Evolutionary conservation across 148 eudicot species (phyloP), one percentile per base, ranked within the genome.

Genomic region (Talinum fruticosum): DNA sequence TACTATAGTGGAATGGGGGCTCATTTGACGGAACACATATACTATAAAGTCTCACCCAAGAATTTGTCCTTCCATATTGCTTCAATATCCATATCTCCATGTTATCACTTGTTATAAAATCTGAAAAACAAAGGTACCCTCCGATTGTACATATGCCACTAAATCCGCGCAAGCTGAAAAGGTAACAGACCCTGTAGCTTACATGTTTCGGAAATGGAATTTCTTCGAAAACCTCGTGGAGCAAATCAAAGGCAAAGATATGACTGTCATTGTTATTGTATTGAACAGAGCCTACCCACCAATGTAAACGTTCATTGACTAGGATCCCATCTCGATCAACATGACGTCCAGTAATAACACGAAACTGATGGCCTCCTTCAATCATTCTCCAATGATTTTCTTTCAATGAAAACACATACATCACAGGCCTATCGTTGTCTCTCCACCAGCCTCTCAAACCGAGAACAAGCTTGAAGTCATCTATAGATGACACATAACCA

Each of bases 251-350:
- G 33, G 70, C 70, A 18, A 66, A 66, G 16, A 66, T 34, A 16
- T 24, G 41, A 16, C 70, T 12, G 33, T 66, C 24, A 8, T 66
- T 2, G 24, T 18, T 1, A 19, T 36, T 66, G 19, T 36, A 23
- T 47, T 47, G 8, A 18, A 7, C 5, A 33, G 70, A n/a, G 8
- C 0, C 21, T 16, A 21, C 33, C 70, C 70, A 66, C 70, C 70
- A 66, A 66, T 66, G 70, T 66, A 66, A 66, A 3, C 41, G 38
- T 18, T 66, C 70, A 33, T 66, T 66, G 41, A 66, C 70, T 24
- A 66, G 33, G 8, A 66, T 34, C 41, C 41, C 70, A 0, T 34
- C 35, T 6, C 10, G 35, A 34, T 34, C 35, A 6, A 66, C 70
- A 1, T 33, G 8, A 3, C 36, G 33, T 66, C 14, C 10, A 18